Conservation (phyloP, 1,284 basidiomycete genomes). For the Vanrija humicola region DNA sequence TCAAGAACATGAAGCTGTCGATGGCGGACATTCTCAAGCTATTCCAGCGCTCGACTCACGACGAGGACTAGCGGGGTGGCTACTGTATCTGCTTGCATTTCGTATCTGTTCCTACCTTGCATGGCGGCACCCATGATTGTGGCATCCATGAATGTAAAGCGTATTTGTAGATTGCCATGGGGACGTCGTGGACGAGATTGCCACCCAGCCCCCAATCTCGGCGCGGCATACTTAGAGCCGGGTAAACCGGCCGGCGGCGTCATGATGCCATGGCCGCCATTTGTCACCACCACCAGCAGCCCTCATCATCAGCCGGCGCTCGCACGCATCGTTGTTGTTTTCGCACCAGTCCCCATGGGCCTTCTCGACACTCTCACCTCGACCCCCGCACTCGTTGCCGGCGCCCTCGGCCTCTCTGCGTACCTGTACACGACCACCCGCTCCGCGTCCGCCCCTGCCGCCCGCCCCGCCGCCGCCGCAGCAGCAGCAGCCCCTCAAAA, state of each 20-base stretch:
- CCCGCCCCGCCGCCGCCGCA: background rate
- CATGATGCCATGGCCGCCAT: no score
- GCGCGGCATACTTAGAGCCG: no score
- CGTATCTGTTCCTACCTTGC: background rate
- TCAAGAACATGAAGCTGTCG: conserved; percentile 78
- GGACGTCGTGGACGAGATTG: no score
- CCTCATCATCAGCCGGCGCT: background rate
- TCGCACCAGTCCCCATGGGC: conserved; percentile 6
- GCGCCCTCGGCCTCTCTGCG: conserved; percentile 31
- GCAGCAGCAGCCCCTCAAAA: background rate
- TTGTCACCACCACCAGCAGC: background rate
- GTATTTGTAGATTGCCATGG: background rate
- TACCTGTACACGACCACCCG: conserved; percentile 16
- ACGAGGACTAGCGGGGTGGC: background rate
- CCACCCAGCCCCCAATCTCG: no score
- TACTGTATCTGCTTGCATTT: no score
- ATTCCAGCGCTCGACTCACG: conserved; percentile 5
- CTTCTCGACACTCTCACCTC: conserved; percentile 40
- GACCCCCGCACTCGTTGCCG: conserved; percentile 31
- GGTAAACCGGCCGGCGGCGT: no score
- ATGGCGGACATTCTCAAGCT: conserved; percentile 70
- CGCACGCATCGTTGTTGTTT: no score
- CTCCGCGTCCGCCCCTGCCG: background rate
- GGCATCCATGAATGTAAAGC: background rate
- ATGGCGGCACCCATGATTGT: background rate